These are phyloP conservation scores for Crucihimalaya himalaica DNA, from an alignment of 345 rosid genomes.

Conservation along the genomic window DNA sequence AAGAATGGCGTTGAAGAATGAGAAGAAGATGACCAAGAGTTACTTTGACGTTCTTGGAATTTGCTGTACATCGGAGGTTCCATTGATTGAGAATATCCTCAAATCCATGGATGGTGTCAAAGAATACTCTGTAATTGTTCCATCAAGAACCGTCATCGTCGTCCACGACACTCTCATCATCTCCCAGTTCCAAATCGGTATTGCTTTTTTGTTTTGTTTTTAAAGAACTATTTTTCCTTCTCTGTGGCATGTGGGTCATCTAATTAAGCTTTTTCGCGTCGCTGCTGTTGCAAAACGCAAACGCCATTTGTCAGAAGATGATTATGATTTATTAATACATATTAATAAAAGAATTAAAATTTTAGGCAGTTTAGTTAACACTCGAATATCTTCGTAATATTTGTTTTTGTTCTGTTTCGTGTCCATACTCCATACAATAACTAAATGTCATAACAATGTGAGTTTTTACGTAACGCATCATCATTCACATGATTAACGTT, in stretches of 20 bases:
- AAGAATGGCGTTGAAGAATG: conserved; percentile 24
- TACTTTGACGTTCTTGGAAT: conserved; percentile 87
- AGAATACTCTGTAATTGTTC: conserved; percentile 69
- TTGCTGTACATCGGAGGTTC: conserved; percentile 90
- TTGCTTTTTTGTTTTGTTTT: too few relatives aligned
- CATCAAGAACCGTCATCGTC: conserved; percentile 82
- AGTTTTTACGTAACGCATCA: conserved; percentile 20
- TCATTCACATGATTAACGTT: conserved; percentile 21
- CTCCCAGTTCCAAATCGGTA: conserved; percentile 84
- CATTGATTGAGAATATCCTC: conserved; percentile 67
- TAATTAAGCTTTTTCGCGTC: background rate
- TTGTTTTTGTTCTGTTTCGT: background rate
- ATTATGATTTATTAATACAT: background rate
- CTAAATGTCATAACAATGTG: background rate
- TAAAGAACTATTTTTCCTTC: background rate
- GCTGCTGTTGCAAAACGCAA: conserved; percentile 1
- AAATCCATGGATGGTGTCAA: conserved; percentile 64
- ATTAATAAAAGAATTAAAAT: background rate
- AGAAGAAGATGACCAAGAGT: conserved; percentile 55
- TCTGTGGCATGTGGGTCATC: too few relatives aligned
- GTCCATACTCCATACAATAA: background rate
- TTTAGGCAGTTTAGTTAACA: background rate
- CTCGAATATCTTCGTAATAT: background rate
- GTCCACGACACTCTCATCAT: conserved; percentile 69
- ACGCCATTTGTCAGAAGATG: conserved; percentile 14